Percentiles rank a stretch among this genome's conserved stretches.
phyloP scores from a whole-genome alignment of 2,329 filamentous ascomycete genomes.

The Ascochyta lentis region DNA sequence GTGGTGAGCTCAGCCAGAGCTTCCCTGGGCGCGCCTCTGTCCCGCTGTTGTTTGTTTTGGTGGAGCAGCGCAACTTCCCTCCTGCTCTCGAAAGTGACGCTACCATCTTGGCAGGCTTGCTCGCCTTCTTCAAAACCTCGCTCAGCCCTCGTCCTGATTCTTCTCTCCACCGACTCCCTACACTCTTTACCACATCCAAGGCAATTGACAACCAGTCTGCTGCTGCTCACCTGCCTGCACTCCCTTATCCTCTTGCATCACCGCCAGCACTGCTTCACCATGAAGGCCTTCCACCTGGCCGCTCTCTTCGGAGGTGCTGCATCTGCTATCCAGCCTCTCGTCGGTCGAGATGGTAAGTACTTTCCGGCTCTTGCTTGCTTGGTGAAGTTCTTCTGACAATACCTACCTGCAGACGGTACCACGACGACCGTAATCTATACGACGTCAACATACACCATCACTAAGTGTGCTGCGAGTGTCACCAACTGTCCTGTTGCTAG shows the following conservation, averaged over 20 bases:
- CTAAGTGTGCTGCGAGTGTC: constrained; percentile 46
- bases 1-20: background rate
- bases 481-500: constrained; percentile 46
- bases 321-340: constrained; percentile 28
- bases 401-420: constrained; percentile 22
- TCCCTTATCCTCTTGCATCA: constrained; percentile 26
- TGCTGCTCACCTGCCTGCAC: constrained; percentile 27
- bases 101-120: constrained; percentile 28
- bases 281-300: constrained; percentile 37
- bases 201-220: constrained; percentile 23
- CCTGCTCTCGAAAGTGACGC: constrained; percentile 11
- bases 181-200: constrained; percentile 31
- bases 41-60: constrained; percentile 27
- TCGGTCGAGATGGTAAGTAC: constrained; percentile 31
- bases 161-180: constrained; percentile 28
- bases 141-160: constrained; percentile 13
- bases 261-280: constrained; percentile 25
- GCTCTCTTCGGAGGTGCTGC: constrained; percentile 34
- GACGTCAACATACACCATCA: constrained; percentile 50
- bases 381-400: constrained; percentile 11
- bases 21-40: background rate
- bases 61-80: constrained; percentile 23
- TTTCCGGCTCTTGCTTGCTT: background rate
- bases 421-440: constrained; percentile 47
- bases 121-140: constrained; percentile 19